Conservation (phyloP, 2,329 filamentous ascomycete species). For the Metarhizium rileyi region DNA sequence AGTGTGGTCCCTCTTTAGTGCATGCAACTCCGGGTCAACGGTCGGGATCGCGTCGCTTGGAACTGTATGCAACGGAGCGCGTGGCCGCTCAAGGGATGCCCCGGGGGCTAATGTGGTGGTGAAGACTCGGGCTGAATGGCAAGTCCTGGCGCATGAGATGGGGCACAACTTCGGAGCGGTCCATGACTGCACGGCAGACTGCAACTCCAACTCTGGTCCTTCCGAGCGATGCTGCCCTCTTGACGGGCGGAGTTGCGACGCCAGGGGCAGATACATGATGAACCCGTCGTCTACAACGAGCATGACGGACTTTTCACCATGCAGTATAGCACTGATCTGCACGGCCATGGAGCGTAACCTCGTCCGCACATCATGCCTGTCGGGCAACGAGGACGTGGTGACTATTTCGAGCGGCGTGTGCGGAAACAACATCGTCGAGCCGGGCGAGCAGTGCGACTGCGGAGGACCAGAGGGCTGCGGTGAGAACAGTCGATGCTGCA, state of each 20-base stretch:
- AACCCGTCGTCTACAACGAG: constrained; percentile 66
- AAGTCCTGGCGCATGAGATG: constrained; percentile 80
- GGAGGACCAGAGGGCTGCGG: constrained; percentile 57
- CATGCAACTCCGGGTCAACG: constrained; percentile 64
- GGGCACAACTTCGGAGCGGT: constrained; percentile 84
- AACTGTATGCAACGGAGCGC: constrained; percentile 56
- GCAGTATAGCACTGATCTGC: constrained; percentile 79
- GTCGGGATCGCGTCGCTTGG: constrained; percentile 85
- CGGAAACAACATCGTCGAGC: constrained; percentile 84
- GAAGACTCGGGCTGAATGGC: constrained; percentile 69
- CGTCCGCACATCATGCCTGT: constrained; percentile 62
- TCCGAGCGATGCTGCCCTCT: constrained; percentile 61
- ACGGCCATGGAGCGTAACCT: constrained; percentile 64
- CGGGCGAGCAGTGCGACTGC: constrained; percentile 81
- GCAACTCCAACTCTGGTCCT: constrained; percentile 44
- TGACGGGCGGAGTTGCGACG: constrained; percentile 54
- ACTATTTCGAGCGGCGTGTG: constrained; percentile 71
- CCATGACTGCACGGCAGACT: constrained; percentile 66
- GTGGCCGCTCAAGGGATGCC: constrained; percentile 1
- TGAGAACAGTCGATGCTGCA: constrained; percentile 63
- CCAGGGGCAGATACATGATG: constrained; percentile 69
- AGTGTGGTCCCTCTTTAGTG: constrained; percentile 75
- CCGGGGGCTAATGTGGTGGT: constrained; percentile 63
- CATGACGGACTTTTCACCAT: constrained; percentile 68
- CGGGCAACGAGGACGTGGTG: constrained; percentile 63